Conservation (phyloP, 805 yeast species). For the Candida wancherniae region DNA sequence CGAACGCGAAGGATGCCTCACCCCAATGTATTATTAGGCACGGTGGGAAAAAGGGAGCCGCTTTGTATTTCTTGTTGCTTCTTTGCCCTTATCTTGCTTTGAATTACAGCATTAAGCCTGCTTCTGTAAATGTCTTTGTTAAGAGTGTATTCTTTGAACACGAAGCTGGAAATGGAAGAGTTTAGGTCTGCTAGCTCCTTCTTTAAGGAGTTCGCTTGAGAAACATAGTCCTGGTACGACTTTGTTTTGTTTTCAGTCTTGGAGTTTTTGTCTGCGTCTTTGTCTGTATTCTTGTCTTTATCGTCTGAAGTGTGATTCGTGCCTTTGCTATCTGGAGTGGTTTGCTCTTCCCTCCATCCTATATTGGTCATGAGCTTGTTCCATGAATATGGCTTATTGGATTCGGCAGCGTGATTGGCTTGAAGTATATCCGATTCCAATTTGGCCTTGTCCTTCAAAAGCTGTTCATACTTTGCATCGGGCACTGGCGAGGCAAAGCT, state of each 20-base stretch:
- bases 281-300: conserved; percentile 18
- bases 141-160: conserved; percentile 36
- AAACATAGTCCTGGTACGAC: conserved; percentile 18
- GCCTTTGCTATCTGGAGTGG: conserved; percentile 7
- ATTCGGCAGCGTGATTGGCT: conserved; percentile 21
- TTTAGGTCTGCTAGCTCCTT: conserved; percentile 17
- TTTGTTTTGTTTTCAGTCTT: conserved; percentile 4
- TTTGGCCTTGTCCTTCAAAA: conserved; percentile 19
- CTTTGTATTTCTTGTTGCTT: conserved; percentile 25
- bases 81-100: conserved; percentile 25
- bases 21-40: no score
- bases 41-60: conserved; percentile 39
- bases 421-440: conserved; percentile 18
- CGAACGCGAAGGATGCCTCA: no score
- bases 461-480: conserved; percentile 29
- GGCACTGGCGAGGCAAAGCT: conserved; percentile 41
- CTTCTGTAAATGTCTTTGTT: conserved; percentile 38
- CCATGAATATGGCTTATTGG: conserved; percentile 32
- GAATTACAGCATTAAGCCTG: conserved; percentile 34
- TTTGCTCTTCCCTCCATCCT: conserved; percentile 16
- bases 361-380: conserved; percentile 21
- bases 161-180: conserved; percentile 22
- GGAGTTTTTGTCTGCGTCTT: conserved; percentile 16
- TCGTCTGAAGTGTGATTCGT: conserved; percentile 21
- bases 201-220: conserved; percentile 13